A percentile compares a stretch with the other conserved stretches of the same genome.
phyloP scores from a whole-genome alignment of 306 rosid species.

The Fragaria nilgerrensis region DNA sequence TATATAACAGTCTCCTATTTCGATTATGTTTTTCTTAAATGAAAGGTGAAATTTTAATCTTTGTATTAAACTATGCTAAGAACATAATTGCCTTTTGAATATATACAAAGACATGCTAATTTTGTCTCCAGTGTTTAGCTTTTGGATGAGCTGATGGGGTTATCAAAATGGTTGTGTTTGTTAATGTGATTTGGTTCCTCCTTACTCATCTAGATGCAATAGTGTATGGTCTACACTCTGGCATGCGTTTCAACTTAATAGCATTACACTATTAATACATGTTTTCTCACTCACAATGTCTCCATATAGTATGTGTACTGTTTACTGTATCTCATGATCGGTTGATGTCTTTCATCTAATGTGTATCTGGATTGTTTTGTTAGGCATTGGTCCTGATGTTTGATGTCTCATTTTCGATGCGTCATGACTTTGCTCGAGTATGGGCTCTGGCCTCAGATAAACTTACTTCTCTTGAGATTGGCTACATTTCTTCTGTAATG shows the following conservation, averaged over 20 bases:
- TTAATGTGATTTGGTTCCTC: neutral
- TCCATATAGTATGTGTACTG: neutral
- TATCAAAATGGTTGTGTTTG: neutral
- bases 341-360: constrained; percentile 29
- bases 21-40: neutral
- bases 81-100: neutral
- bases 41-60: neutral
- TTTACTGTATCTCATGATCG: constrained; percentile 1
- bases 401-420: constrained; percentile 75
- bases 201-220: neutral
- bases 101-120: neutral
- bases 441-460: constrained; percentile 85
- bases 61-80: neutral
- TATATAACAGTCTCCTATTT: neutral
- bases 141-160: neutral
- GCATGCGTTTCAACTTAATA: neutral
- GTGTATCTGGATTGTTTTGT: constrained; percentile 23
- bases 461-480: constrained; percentile 81
- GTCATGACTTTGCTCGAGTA: constrained; percentile 61
- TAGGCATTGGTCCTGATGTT: constrained; percentile 82
- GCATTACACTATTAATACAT: neutral
- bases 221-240: neutral
- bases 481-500: constrained; percentile 72
- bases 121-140: neutral
- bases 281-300: neutral